Base-by-base conservation (phyloP, 2,329 filamentous ascomycete genomes). In the Botrytis galanthina region DNA sequence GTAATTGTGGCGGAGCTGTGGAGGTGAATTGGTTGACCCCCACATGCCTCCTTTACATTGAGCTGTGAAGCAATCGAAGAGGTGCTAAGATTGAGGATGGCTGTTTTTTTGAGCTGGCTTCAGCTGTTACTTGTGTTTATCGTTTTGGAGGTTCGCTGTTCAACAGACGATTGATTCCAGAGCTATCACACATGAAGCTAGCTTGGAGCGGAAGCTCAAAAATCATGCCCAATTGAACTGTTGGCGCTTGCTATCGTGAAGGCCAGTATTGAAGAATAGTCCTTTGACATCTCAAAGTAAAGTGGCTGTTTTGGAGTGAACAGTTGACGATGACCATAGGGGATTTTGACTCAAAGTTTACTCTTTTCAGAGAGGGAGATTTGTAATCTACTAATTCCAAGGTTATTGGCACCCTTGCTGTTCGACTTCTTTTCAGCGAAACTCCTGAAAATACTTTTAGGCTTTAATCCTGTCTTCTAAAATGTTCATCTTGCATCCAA, bases 361-460 rank as follows among this genome's bases (percentile, higher is more conserved):
- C 22, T 6, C 4, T 29, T 5, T 1, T n/a, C 1, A 51, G 4
- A 37, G 7, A 46, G 18, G 2, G 16, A 16, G 3, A 7, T 26
- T 46, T 2, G 4, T 4, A 1, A n/a, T 64, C 39, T 46, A 32
- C 14, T 32, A 7, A 46, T 14, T n/a, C n/a, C n/a, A n/a, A n/a
- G n/a, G n/a, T n/a, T 22, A 46, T 22, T 22, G 9, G 39, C 9
- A 63, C 29, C 26, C 12, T 63, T n/a, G n/a, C 22, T 2, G 9
- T 22, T 29, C 26, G 12, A 39, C 2, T 44, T 18, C 7, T 39
- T 29, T n/a, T 32, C 16, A 6, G 37, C 8, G 4, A 39, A 3
- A 16, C 9, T 9, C 16, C 10, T 4, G 9, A 20, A 1, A 29
- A 29, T 42, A 63, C 26, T 9, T 42, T 35, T 2, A 60, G 9